Evolutionary conservation across 1,139 yeast genomes (phyloP), one percentile per base, ranked within the genome.

Genomic region (Eremothecium sinecaudum): DNA sequence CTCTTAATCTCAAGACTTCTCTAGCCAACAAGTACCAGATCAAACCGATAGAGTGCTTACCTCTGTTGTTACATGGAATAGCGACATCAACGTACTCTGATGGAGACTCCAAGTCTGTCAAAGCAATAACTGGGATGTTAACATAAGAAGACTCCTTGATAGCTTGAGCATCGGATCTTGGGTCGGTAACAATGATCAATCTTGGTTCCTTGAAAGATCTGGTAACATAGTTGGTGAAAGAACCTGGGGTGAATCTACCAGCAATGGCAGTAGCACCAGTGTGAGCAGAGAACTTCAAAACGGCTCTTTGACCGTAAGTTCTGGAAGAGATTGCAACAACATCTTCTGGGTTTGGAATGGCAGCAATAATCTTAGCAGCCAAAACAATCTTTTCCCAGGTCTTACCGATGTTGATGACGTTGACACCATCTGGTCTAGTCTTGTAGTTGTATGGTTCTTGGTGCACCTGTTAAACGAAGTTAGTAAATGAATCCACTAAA

Each of bases 181-280:
- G 98, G 75, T 90, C 98, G 62, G 98, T 90, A 63, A 90, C 98
- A 62, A 90, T 75, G 68, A 90, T 86, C 68, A 92, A 79, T 77
- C 98, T 84, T 79, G 99, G 99, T 76, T 92, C 99, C 77, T 87
- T 90, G 95, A 90, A 92, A 59, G 97, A 84, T 74, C 97, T 92
- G 72, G 98, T 92, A 78, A 87, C 90, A 78, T 92, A 92, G 78
- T 92, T 92, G 69, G 99, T 92, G 87, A 92, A 92, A 78, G 83
- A 80, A 82, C 99, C 99, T 72, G 99, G 99, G 61, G 98, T 92
- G 86, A 92, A 92, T 76, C 99, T 87, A 72, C 98, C 98, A 60
- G 98, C 98, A 73, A 92, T 87, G 69, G 98, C 92, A 59, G 97
- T 87, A 57, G 98, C 95, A 71, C 98, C 97, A 60, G 98, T 87